A percentile compares a stretch with the other conserved stretches of the same genome.
Evolutionary conservation across 2,329 filamentous ascomycete species (phyloP).

Genomic region (Arthroderma sp.): DNA sequence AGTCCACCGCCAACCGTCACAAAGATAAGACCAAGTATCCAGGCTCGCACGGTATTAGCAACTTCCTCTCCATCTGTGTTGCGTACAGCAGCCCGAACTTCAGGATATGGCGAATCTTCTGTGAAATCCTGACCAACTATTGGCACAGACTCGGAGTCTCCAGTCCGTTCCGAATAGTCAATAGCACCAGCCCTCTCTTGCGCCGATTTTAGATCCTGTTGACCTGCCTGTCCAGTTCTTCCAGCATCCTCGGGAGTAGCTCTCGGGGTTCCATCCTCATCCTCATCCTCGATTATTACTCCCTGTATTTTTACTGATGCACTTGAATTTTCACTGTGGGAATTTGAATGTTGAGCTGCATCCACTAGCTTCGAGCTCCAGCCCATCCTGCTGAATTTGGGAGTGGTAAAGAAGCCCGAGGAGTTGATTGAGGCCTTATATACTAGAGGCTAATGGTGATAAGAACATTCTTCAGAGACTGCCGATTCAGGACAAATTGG

Average conservation of each 20-base stretch:
- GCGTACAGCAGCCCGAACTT: slow-evolving; percentile 45
- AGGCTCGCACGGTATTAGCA: slow-evolving; percentile 52
- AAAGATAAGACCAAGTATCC: slow-evolving; percentile 48
- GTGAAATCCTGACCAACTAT: slow-evolving; percentile 45
- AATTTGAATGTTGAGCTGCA: too few species aligned
- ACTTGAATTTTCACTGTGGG: too few species aligned
- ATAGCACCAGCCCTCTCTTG: slow-evolving; percentile 47
- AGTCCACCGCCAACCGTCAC: slow-evolving; percentile 49
- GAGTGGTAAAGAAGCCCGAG: too few species aligned
- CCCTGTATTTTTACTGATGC: too few species aligned
- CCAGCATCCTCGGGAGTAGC: not conserved
- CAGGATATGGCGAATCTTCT: slow-evolving; percentile 51
- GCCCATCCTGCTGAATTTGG: too few species aligned
- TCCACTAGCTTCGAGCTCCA: too few species aligned
- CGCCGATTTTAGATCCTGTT: slow-evolving; percentile 47
- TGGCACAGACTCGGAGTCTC: slow-evolving; percentile 45
- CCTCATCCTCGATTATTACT: too few species aligned
- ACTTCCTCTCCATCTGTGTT: slow-evolving; percentile 53
- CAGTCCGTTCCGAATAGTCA: slow-evolving; percentile 39
- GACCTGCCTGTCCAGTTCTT: slow-evolving; percentile 4
- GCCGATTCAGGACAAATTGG: too few species aligned
- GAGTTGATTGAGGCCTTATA: too few species aligned
- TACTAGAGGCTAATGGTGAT: too few species aligned
- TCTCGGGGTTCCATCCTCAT: too few species aligned
- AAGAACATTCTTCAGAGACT: too few species aligned